phyloP scores from a whole-genome alignment of 495 filamentous ascomycete genomes.

The Neurospora intermedia region DNA sequence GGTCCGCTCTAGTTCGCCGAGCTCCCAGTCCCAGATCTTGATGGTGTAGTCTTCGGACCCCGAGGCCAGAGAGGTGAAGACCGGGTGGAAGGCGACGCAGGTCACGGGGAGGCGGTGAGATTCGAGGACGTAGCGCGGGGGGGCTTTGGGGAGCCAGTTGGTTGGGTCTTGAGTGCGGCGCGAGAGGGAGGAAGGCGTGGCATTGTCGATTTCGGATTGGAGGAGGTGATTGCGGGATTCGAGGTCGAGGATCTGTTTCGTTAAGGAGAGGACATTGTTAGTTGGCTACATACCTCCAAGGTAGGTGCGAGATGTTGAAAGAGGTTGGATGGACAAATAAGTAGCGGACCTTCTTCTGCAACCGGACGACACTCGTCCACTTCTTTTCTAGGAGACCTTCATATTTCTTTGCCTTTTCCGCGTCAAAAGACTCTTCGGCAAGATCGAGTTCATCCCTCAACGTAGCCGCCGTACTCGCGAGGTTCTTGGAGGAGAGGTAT shows the following conservation, averaged over 20 bases:
- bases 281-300: neutral
- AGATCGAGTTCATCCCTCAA: slow-evolving; percentile 53
- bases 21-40: slow-evolving; percentile 96
- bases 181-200: slow-evolving; percentile 57
- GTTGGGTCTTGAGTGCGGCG: slow-evolving; percentile 67
- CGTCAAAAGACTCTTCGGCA: slow-evolving; percentile 55
- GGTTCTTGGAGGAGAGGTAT: slow-evolving; percentile 59
- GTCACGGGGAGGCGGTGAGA: slow-evolving; percentile 71
- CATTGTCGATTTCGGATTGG: slow-evolving; percentile 72
- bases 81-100: slow-evolving; percentile 82
- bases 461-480: slow-evolving; percentile 50
- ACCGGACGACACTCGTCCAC: slow-evolving; percentile 76
- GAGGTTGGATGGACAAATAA: too few relatives aligned
- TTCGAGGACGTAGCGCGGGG: slow-evolving; percentile 65
- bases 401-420: slow-evolving; percentile 68
- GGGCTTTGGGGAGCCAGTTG: slow-evolving; percentile 70
- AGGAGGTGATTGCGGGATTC: slow-evolving; percentile 57
- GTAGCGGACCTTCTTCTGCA: slow-evolving; percentile 68
- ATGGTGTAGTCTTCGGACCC: slow-evolving; percentile 75
- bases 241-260: slow-evolving; percentile 72
- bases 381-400: slow-evolving; percentile 81
- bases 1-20: slow-evolving; percentile 80
- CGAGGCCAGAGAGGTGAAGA: slow-evolving; percentile 79
- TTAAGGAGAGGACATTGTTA: neutral
- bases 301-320: neutral